These are phyloP conservation scores for Globisporangium iwayamae DNA, from an alignment of 352 stramenopile genomes.

Conservation along the genomic window DNA sequence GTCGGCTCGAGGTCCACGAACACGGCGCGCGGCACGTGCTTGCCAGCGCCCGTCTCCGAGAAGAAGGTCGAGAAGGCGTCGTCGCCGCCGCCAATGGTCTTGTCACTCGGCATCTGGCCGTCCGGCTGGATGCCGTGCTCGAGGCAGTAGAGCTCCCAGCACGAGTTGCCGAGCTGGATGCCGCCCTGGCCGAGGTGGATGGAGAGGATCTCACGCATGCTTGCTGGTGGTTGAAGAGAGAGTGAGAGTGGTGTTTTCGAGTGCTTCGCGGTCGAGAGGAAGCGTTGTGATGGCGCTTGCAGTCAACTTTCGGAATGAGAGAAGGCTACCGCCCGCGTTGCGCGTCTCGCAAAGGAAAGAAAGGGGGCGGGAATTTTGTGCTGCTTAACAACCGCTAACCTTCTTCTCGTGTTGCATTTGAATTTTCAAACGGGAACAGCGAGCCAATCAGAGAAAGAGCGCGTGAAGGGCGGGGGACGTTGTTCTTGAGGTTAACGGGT, in stretches of 20 bases:
- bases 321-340: neutral
- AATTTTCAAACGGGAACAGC: slow-evolving; percentile 6
- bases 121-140: slow-evolving; percentile 91
- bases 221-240: slow-evolving; percentile 17
- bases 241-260: neutral
- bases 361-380: neutral
- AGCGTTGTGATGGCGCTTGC: slow-evolving; percentile 16
- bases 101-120: slow-evolving; percentile 92
- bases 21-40: slow-evolving; percentile 97
- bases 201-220: slow-evolving; percentile 71
- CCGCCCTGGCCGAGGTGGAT: slow-evolving; percentile 87
- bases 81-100: slow-evolving; percentile 91
- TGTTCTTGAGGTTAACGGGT: neutral
- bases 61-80: slow-evolving; percentile 98
- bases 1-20: slow-evolving; percentile 97
- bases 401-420: neutral
- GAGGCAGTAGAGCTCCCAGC: slow-evolving; percentile 82
- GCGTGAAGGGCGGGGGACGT: slow-evolving; percentile 6
- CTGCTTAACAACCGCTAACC: slow-evolving; percentile 2
- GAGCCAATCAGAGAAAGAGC: neutral
- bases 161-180: slow-evolving; percentile 85
- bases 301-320: slow-evolving; percentile 18
- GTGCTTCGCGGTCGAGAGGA: slow-evolving; percentile 9
- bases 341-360: neutral
- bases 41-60: slow-evolving; percentile 90